These are phyloP conservation scores for Pouteria glomerata DNA, from an alignment of 148 eudicot species.

Conservation along the genomic window DNA sequence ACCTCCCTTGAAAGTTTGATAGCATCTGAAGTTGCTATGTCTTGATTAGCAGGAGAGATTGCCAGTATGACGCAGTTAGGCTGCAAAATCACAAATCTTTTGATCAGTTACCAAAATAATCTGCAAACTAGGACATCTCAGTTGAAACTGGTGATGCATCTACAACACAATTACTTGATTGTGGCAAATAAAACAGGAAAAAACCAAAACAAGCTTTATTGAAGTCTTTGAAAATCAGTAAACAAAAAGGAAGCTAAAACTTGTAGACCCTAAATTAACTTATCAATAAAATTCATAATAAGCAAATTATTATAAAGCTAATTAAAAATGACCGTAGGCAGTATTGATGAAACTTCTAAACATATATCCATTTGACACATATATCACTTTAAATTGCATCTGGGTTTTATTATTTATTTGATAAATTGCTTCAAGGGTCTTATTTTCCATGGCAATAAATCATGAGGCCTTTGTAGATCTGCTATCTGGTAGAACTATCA, in stretches of 20 bases:
- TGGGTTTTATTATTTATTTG: too few relatives aligned
- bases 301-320: background rate
- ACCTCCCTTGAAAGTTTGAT: slow-evolving; percentile 75
- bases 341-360: background rate
- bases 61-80: slow-evolving; percentile 75
- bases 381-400: background rate
- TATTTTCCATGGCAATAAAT: background rate
- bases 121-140: background rate
- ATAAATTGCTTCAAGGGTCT: too few relatives aligned
- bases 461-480: background rate
- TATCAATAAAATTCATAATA: background rate
- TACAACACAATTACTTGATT: background rate
- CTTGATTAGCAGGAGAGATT: slow-evolving; percentile 87
- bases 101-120: background rate
- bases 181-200: background rate
- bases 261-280: background rate
- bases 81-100: slow-evolving; percentile 28
- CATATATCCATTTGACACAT: background rate
- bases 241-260: background rate
- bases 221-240: background rate
- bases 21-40: slow-evolving; percentile 84
- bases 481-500: background rate
- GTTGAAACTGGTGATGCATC: background rate
- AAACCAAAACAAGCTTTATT: background rate
- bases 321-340: background rate